These are phyloP conservation scores for Diospyros kaki DNA, from an alignment of 148 eudicot genomes.

Conservation along the genomic window DNA sequence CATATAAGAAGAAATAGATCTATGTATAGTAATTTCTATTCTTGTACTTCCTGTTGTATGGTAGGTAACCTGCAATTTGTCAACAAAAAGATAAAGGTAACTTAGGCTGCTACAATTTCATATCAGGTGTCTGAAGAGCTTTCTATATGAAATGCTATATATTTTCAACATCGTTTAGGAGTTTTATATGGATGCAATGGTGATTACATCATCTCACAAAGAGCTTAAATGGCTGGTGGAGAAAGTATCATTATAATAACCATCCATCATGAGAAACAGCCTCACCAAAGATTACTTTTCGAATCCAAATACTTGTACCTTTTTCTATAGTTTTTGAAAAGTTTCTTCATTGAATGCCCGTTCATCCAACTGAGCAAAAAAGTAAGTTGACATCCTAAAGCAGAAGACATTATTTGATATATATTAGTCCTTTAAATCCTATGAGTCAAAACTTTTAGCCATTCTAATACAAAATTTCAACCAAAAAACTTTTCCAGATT, in stretches of 20 bases:
- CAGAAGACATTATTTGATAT: no score
- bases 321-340: slow-evolving; percentile 41
- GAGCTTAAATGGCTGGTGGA: not conserved
- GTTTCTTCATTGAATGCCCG: slow-evolving; percentile 24
- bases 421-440: no score
- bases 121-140: not conserved
- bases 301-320: slow-evolving; percentile 59
- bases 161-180: no score
- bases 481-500: no score
- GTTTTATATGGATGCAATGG: no score
- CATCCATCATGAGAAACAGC: not conserved
- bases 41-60: slow-evolving; percentile 59
- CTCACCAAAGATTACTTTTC: slow-evolving; percentile 46
- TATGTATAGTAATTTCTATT: slow-evolving; percentile 49
- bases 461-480: no score
- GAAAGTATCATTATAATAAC: not conserved
- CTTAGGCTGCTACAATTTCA: not conserved
- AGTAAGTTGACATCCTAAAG: no score
- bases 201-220: no score
- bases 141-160: no score
- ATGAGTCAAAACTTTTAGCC: no score
- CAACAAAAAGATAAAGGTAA: not conserved
- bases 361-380: no score
- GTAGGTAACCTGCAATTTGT: slow-evolving; percentile 39
- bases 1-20: slow-evolving; percentile 57